Percentiles rank a stretch among this genome's conserved stretches.
phyloP scores from a whole-genome alignment of 495 filamentous ascomycete genomes.

The Chaetomium cochliodes region DNA sequence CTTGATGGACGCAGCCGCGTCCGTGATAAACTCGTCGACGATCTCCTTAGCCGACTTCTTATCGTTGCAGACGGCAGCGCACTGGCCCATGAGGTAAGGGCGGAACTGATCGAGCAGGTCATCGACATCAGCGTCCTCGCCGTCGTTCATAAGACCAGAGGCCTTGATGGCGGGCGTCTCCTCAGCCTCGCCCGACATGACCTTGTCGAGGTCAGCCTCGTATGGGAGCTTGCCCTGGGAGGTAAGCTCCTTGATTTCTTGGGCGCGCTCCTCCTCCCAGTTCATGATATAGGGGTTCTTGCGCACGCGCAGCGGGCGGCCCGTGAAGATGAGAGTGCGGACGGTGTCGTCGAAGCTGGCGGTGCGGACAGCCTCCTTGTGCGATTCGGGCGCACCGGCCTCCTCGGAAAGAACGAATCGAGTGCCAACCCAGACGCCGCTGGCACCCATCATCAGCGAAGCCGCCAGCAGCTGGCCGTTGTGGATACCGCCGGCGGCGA shows the following conservation, averaged over 20 bases:
- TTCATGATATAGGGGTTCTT: conserved; percentile 89
- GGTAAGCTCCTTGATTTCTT: conserved; percentile 90
- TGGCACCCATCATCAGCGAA: conserved; percentile 86
- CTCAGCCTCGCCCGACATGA: conserved; percentile 51
- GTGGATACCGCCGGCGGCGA: conserved; percentile 92
- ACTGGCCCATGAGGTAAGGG: conserved; percentile 96
- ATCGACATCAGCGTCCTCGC: conserved; percentile 53
- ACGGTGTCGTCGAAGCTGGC: conserved; percentile 91
- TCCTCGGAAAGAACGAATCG: conserved; percentile 92
- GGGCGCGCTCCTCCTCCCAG: conserved; percentile 88
- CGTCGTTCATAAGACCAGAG: conserved; percentile 68
- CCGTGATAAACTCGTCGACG: conserved; percentile 89
- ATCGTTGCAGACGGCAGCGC: conserved; percentile 88
- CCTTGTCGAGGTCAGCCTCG: conserved; percentile 87
- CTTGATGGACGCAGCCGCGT: conserved; percentile 56
- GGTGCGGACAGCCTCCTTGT: conserved; percentile 95
- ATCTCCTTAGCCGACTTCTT: conserved; percentile 89
- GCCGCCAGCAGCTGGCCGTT: conserved; percentile 90
- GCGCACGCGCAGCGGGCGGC: conserved; percentile 88
- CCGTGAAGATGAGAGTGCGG: conserved; percentile 97
- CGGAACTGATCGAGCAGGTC: conserved; percentile 88
- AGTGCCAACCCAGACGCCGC: conserved; percentile 94
- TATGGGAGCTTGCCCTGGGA: conserved; percentile 86
- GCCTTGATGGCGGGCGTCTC: conserved; percentile 76
- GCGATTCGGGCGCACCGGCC: conserved; percentile 87